Base-by-base conservation (phyloP, 208 protist species). In the Crithidia fasciculata region DNA sequence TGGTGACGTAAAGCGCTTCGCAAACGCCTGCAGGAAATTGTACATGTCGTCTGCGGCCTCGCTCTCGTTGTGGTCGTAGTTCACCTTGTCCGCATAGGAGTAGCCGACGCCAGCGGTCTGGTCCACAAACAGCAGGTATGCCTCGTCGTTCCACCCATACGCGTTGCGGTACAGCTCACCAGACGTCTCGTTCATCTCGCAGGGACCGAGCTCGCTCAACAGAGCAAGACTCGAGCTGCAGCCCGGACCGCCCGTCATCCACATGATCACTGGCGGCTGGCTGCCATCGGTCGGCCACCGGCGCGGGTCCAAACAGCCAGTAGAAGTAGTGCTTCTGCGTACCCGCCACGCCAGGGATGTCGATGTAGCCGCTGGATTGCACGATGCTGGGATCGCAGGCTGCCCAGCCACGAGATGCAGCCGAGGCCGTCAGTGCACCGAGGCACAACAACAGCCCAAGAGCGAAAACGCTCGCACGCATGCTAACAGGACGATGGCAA, bases 181-280 rank as follows among this genome's bases (percentile, higher is more conserved):
- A 12, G 80, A 70, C 40, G 67, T 72, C 54, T 82, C 81, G 74
- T 94, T 88, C 59, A 96, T 66, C 39, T 78, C 43, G 76, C 85
- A 96, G 19, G 95, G 95, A 55, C 93, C 95, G 68, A 92, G 91
- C 81, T 97, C 92, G 15, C 52, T 72, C 44, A 90, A 50, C 13
- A 96, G 39, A 4, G 91, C 91, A 19, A 97, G 60, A 16, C 50
- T 45, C 15, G 84, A 89, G 71, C 84, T 88, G 83, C 91, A 98
- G 56, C 96, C 96, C 4, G 96, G 95, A 37, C 96, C 95, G 49
- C 96, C 96, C 18, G 89, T 96, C 70, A 98, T 79, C 91, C 92
- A 98, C 41, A 98, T 43, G n/a, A 98, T 75, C 57, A 97, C 74
- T 9, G 93, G 93, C n/a, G 78, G 61, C 52, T 37, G 15, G n/a